phyloP scores from a whole-genome alignment of 1,284 basidiomycete genomes.

The Trichosporon coremiiforme region DNA sequence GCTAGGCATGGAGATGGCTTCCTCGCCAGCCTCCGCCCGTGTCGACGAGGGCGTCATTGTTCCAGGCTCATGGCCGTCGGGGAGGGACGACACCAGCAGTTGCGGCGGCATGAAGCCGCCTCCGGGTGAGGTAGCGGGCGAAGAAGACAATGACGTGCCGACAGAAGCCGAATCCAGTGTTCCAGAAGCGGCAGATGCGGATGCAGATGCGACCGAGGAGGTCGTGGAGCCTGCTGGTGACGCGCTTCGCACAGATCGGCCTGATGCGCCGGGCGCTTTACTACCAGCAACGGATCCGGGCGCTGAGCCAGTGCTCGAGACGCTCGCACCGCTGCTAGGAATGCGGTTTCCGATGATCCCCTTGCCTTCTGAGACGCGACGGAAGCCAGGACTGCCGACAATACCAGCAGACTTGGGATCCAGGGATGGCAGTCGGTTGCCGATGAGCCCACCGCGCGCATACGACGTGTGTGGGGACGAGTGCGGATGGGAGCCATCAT shows the following conservation, averaged over 20 bases:
- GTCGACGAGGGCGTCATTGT: conserved; percentile 52
- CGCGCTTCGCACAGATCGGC: conserved; percentile 30
- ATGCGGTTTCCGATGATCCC: conserved; percentile 53
- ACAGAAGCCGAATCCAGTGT: conserved; percentile 39
- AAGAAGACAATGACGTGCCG: conserved; percentile 41
- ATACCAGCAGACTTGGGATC: conserved; percentile 51
- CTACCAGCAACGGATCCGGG: conserved; percentile 17
- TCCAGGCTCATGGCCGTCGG: conserved; percentile 35
- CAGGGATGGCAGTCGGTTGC: conserved; percentile 50
- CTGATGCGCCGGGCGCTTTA: conserved; percentile 10
- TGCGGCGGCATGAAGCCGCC: conserved; percentile 36
- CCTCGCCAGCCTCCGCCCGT: conserved; percentile 50
- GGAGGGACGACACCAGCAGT: conserved; percentile 42
- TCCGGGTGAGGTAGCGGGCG: conserved; percentile 36
- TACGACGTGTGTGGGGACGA: conserved; percentile 26
- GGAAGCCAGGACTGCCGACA: conserved; percentile 24
- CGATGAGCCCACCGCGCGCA: conserved; percentile 46
- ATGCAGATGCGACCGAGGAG: conserved; percentile 19
- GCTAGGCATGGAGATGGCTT: conserved; percentile 41
- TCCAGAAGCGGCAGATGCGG: conserved; percentile 26
- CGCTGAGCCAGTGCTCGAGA: conserved; percentile 14
- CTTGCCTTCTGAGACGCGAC: conserved; percentile 44
- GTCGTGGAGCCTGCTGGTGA: conserved; percentile 44
- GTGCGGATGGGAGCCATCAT: conserved; percentile 34
- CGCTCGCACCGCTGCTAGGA: conserved; percentile 33